Percentiles rank a stretch among this genome's conserved stretches.
Conservation (phyloP, 2,329 filamentous ascomycete species). For the Microsporum audouinii region DNA sequence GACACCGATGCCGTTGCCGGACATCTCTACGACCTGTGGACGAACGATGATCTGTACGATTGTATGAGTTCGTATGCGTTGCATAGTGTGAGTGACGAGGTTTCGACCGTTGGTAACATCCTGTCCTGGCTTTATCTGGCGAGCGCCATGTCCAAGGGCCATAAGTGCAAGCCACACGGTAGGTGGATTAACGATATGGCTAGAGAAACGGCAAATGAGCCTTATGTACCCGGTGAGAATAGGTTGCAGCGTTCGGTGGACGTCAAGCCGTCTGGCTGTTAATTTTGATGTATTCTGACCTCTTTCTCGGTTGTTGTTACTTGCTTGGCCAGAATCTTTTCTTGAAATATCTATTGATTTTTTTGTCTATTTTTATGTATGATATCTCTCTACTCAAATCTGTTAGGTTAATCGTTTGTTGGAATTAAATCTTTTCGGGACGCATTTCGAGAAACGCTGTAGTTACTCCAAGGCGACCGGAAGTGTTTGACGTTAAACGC, state of each 20-base stretch:
- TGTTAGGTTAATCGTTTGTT: too few relatives aligned
- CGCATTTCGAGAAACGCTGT: too few relatives aligned
- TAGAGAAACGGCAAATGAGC: conserved; percentile 49
- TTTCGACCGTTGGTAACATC: conserved; percentile 68
- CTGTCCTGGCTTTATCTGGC: conserved; percentile 69
- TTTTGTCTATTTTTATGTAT: background rate
- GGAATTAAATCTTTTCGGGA: too few relatives aligned
- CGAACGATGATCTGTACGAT: conserved; percentile 44
- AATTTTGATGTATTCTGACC: background rate
- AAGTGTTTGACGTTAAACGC: too few relatives aligned
- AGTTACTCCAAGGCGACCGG: too few relatives aligned
- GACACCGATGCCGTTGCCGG: conserved; percentile 55
- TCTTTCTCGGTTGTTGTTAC: background rate
- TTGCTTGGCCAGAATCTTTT: background rate
- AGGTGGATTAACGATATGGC: conserved; percentile 67
- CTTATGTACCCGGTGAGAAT: conserved; percentile 50
- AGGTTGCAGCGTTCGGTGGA: conserved; percentile 34
- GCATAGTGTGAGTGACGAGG: conserved; percentile 64
- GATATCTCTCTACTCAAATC: background rate
- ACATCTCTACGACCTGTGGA: conserved; percentile 16
- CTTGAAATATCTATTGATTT: background rate
- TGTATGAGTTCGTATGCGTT: conserved; percentile 55
- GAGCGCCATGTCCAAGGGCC: conserved; percentile 50
- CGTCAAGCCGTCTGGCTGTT: background rate
- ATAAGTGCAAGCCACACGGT: conserved; percentile 47